Conservation (phyloP, 192 early-diverging fungal genomes). For the Phycomyces blakesleeanus region DNA sequence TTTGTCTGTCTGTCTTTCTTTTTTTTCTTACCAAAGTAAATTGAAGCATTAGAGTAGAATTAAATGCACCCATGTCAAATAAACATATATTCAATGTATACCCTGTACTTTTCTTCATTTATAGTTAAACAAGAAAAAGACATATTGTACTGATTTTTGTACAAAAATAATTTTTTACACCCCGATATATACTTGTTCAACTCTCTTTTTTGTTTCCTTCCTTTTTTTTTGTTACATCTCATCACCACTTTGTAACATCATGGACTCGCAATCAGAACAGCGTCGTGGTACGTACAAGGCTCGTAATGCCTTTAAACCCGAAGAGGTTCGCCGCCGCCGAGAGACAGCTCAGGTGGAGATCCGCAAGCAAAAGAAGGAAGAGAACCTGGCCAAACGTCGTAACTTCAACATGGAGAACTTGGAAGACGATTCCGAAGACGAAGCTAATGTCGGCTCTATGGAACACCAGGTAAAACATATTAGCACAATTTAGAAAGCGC, state of each 20-base stretch:
- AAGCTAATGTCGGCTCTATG: constrained; percentile 45
- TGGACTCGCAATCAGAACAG: constrained; percentile 54
- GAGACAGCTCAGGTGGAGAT: constrained; percentile 93
- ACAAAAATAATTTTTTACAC: not conserved
- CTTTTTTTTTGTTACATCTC: not conserved
- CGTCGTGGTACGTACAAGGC: constrained; percentile 82
- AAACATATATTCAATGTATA: not conserved
- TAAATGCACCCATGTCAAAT: too few species aligned
- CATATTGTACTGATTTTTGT: not conserved
- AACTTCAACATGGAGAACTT: constrained; percentile 63
- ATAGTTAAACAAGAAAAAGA: not conserved
- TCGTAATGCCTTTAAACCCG: constrained; percentile 79
- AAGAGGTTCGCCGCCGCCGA: constrained; percentile 89
- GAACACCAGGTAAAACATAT: constrained; percentile 51
- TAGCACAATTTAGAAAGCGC: not conserved
- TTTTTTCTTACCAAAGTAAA: too few species aligned
- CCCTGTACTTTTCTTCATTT: not conserved
- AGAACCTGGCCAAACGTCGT: constrained; percentile 87
- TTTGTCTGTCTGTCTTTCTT: too few species aligned
- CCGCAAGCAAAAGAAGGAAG: constrained; percentile 93
- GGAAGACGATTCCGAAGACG: constrained; percentile 77
- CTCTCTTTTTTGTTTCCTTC: not conserved
- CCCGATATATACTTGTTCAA: not conserved
- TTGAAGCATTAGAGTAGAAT: too few species aligned
- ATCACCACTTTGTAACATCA: constrained; percentile 7